Conservation (phyloP, 106 monocot genomes). For the Chionographis japonica region DNA sequence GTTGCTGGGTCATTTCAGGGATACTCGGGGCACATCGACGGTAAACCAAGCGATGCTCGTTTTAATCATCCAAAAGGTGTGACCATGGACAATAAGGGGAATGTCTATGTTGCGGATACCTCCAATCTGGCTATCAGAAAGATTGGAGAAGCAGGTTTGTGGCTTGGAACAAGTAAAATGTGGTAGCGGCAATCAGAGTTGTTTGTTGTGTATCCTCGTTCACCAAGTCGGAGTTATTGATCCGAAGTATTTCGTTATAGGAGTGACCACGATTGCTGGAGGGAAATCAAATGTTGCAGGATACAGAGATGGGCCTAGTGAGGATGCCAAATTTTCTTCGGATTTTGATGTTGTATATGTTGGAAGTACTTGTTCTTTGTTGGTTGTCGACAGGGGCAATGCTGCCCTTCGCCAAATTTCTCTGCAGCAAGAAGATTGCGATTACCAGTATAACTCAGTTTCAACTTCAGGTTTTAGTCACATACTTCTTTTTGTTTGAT, state of each 20-base stretch:
- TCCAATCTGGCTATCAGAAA: constrained; percentile 90
- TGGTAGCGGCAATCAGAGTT: no score
- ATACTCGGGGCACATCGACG: constrained; percentile 90
- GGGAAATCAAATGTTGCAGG: constrained; percentile 88
- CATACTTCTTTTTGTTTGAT: not conserved
- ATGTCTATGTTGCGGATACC: constrained; percentile 92
- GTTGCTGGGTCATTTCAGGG: constrained; percentile 98
- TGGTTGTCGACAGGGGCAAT: constrained; percentile 95
- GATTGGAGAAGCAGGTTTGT: constrained; percentile 81
- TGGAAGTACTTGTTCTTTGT: constrained; percentile 72
- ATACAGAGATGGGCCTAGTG: constrained; percentile 95
- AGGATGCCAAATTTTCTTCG: constrained; percentile 92
- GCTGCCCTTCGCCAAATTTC: constrained; percentile 92
- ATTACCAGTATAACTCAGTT: constrained; percentile 59
- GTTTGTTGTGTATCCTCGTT: no score
- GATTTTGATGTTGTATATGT: constrained; percentile 92
- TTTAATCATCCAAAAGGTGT: constrained; percentile 87
- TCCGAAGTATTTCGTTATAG: constrained; percentile 23
- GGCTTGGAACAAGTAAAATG: not conserved
- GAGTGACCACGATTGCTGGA: constrained; percentile 98
- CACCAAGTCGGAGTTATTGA: no score
- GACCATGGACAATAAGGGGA: constrained; percentile 90
- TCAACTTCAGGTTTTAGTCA: constrained; percentile 58
- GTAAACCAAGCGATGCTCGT: constrained; percentile 91
- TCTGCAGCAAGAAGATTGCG: constrained; percentile 89